Base-by-base conservation (phyloP, 257 asterid genomes). In the Ligustrum vulgare region DNA sequence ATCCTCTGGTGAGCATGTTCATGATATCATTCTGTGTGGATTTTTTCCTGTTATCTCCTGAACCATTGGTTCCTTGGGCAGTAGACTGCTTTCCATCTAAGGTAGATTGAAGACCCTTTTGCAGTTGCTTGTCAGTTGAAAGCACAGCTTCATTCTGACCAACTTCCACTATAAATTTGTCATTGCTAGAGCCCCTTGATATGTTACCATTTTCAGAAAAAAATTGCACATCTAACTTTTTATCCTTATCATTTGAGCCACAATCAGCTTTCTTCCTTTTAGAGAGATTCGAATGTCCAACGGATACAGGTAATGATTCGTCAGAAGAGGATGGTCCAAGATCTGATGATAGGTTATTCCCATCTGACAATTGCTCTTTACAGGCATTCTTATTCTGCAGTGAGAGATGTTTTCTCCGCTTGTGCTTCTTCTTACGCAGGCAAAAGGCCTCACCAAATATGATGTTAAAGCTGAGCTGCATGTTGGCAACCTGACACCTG, bases 1-100 rank as follows among this genome's bases (percentile, higher is more conserved):
- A 72, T 75, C 91, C 94, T 77, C 92, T 75, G 37, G 97, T 80
- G 47, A 84, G 93, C 81, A 90, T 81, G 78, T 81, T 77, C 87
- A 87, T 80, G 41, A 83, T 71, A 73, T 70, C 83, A 75, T 77
- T 77, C 83, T 76, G 84, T 72, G 72, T 80, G 33, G 4, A 41
- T 41, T 78, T 80, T 32, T 63, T 75, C 72, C 65, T 75, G 20
- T 32, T 28, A 74, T 69, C 78, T 58, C 72, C 83, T 28, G 83
- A 70, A 64, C 33, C 65, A 25, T 51, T 72, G 56, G 80, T 73
- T 58, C 28, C 83, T 83, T 70, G 78, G 47, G 75, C 77, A 15
- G 75, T 79, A 64, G 82, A 68, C 36, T 63, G 81, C 75, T 60
- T 25, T 35, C 18, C 1, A 23, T 60, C 18, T 10, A 35, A 60